A percentile compares a stretch with the other conserved stretches of the same genome.
phyloP scores from a whole-genome alignment of 495 filamentous ascomycete species.

The Xylaria grammica region DNA sequence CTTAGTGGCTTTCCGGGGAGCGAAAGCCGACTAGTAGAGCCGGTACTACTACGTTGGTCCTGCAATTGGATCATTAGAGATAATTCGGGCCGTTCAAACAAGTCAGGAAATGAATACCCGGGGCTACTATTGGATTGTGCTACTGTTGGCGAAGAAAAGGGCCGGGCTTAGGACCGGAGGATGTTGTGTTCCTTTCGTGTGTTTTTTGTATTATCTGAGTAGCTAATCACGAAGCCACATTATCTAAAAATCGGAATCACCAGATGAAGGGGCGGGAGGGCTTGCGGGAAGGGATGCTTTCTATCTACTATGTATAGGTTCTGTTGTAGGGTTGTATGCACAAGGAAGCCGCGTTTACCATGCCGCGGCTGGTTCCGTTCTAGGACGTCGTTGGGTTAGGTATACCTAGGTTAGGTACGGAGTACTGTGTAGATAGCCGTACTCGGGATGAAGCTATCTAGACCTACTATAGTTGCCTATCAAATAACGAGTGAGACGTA shows the following conservation, averaged over 20 bases:
- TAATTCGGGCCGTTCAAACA: conserved; percentile 13
- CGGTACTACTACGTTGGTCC: background rate
- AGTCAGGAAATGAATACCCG: background rate
- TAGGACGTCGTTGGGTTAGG: no score
- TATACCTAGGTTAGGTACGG: no score
- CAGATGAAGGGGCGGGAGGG: background rate
- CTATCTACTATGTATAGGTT: no score
- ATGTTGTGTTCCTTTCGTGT: background rate
- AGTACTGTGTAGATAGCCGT: no score
- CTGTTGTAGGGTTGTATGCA: no score
- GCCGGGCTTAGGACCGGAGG: no score
- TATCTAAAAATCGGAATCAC: background rate
- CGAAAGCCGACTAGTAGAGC: background rate
- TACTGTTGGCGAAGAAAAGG: background rate
- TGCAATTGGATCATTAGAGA: background rate
- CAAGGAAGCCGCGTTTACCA: no score
- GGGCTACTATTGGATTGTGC: background rate
- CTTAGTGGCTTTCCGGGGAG: background rate
- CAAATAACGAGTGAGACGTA: no score
- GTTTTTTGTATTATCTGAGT: background rate
- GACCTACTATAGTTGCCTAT: no score
- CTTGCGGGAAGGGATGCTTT: no score
- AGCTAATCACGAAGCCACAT: background rate
- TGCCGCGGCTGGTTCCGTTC: no score
- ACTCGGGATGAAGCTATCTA: no score